phyloP scores from a whole-genome alignment of 2,329 filamentous ascomycete species.

The Grosmannia huntii region DNA sequence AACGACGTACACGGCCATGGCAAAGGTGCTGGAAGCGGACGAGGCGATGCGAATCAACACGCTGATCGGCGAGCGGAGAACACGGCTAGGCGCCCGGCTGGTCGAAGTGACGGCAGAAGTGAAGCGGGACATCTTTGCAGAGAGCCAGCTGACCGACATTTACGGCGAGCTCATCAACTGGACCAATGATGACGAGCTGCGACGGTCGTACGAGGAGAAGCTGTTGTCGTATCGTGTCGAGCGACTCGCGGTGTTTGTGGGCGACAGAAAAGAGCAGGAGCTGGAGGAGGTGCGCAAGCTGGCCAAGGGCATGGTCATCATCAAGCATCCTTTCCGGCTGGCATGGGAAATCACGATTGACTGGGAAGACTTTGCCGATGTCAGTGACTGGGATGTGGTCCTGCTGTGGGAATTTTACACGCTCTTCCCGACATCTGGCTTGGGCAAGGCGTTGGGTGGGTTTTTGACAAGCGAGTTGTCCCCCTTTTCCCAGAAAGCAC shows the following conservation, averaged over 20 bases:
- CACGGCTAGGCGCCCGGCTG: constrained; percentile 71
- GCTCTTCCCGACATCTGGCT: constrained; percentile 73
- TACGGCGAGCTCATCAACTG: constrained; percentile 83
- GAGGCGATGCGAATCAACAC: constrained; percentile 85
- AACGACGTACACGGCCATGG: constrained; percentile 68
- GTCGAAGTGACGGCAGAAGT: constrained; percentile 77
- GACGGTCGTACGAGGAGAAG: constrained; percentile 82
- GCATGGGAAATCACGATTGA: constrained; percentile 89
- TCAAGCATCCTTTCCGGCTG: constrained; percentile 77
- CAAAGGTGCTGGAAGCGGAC: constrained; percentile 70
- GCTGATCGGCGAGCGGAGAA: constrained; percentile 78
- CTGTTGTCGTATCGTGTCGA: constrained; percentile 72
- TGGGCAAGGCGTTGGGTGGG: constrained; percentile 69
- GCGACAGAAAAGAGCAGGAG: constrained; percentile 54
- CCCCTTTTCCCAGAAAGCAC: constrained; percentile 48
- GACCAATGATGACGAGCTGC: constrained; percentile 73
- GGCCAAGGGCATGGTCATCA: constrained; percentile 88
- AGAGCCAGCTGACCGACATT: constrained; percentile 65
- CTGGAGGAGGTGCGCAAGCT: constrained; percentile 61
- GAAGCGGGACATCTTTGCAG: constrained; percentile 67
- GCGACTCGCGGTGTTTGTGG: constrained; percentile 54
- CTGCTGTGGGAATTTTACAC: constrained; percentile 69
- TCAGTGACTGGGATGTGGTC: constrained; percentile 64
- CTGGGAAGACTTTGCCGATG: constrained; percentile 67
- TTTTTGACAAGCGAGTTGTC: constrained; percentile 77